Conservation (phyloP, 306 rosid species). For the Styphnolobium japonicum region DNA sequence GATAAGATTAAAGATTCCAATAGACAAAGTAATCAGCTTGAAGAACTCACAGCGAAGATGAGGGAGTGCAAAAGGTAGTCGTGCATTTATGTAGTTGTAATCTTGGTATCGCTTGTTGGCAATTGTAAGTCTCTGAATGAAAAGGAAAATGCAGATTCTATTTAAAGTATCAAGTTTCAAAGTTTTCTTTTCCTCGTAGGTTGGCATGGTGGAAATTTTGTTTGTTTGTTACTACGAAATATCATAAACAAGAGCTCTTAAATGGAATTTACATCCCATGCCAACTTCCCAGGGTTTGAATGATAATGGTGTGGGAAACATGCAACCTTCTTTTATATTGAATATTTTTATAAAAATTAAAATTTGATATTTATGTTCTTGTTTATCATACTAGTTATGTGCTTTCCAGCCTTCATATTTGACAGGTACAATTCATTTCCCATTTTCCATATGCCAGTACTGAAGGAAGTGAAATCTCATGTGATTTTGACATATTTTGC, state of each 20-base stretch:
- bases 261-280: not conserved
- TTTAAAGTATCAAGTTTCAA: conserved; percentile 3
- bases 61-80: conserved; percentile 88
- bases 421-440: not conserved
- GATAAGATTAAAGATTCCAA: conserved; percentile 92
- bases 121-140: not conserved
- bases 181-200: not conserved
- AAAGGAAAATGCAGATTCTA: conserved; percentile 18
- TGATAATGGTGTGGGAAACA: not conserved
- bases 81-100: not conserved
- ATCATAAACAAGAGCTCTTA: not conserved
- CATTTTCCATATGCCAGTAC: not conserved
- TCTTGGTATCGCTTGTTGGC: conserved; percentile 2
- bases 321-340: not conserved
- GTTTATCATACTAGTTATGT: conserved; percentile 18
- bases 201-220: not conserved
- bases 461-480: not conserved
- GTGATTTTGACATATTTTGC: conserved; percentile 5
- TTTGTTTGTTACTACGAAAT: conserved; percentile 1
- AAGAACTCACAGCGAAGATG: conserved; percentile 94
- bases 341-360: not conserved
- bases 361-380: not conserved
- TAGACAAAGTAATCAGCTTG: conserved; percentile 92
- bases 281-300: conserved; percentile 2
- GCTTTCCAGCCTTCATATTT: not conserved